Conservation (phyloP, 257 asterid genomes). For the Primulina eburnea region DNA sequence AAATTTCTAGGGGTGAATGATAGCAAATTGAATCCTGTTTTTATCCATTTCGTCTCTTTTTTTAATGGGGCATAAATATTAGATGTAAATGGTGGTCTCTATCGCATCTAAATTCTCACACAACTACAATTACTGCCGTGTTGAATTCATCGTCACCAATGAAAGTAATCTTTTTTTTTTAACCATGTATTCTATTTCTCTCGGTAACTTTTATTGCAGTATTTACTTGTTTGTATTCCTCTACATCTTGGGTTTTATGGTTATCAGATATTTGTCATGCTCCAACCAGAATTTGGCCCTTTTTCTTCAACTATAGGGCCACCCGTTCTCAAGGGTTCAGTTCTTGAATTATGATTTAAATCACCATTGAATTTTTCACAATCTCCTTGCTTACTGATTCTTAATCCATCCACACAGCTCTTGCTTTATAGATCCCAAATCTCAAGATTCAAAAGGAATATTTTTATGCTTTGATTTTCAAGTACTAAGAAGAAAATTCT, state of each 20-base stretch:
- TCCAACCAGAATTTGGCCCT: slow-evolving; percentile 33
- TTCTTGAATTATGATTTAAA: slow-evolving; percentile 36
- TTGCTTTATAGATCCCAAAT: slow-evolving; percentile 34
- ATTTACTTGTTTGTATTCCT: slow-evolving; percentile 8
- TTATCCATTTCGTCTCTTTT: slow-evolving; percentile 43
- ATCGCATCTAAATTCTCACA: slow-evolving; percentile 32
- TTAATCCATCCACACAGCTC: slow-evolving; percentile 31
- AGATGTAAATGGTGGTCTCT: slow-evolving; percentile 40
- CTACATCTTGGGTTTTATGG: slow-evolving; percentile 37
- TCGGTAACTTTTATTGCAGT: slow-evolving; percentile 34
- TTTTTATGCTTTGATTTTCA: slow-evolving; percentile 12
- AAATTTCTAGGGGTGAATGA: slow-evolving; percentile 40
- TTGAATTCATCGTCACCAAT: slow-evolving; percentile 39
- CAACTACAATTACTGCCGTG: slow-evolving; percentile 33
- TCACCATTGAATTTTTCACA: slow-evolving; percentile 37
- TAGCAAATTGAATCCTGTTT: slow-evolving; percentile 37
- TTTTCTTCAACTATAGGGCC: slow-evolving; percentile 28
- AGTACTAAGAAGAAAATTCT: slow-evolving; percentile 19
- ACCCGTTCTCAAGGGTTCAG: slow-evolving; percentile 21
- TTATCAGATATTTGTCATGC: slow-evolving; percentile 61
- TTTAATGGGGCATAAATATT: slow-evolving; percentile 16
- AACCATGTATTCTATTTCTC: slow-evolving; percentile 23
- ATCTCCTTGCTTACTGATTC: slow-evolving; percentile 28
- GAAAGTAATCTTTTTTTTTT: slow-evolving; percentile 21
- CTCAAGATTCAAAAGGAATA: slow-evolving; percentile 25